Base-by-base conservation (phyloP, 108 stramenopile genomes). In the Parmales sp. region DNA sequence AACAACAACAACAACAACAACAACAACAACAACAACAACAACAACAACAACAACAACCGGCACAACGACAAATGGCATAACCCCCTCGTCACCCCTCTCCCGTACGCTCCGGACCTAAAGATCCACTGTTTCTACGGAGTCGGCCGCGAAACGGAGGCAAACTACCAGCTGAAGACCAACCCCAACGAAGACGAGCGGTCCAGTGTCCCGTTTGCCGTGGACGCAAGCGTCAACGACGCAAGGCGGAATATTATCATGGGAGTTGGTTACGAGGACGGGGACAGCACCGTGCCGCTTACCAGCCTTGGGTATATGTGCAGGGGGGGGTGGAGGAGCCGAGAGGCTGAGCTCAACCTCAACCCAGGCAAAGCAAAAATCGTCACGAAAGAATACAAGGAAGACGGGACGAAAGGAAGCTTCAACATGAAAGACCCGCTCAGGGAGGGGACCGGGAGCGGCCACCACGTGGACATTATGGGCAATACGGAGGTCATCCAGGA, bases 391-490 rank as follows among this genome's bases (percentile, higher is more conserved):
- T 83, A 89, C 65, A 82, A 89, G 68, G 41, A 43, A 23, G 71
- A 76, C 20, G 64, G 72, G 13, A 13, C n/a, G 3, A 11, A 34
- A 13, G 54, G 54, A 3, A 85, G 81, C 22, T 73, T 78, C 8
- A 36, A 46, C 37, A 70, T 87, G 0, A 75, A 85, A 7, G 88
- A 89, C 69, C 89, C 89, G 0, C 78, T 86, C 71, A 69, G 92
- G 22, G 83, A 80, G 9, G 93, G 90, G 0, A 87, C 90, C 19
- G 41, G 70, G 39, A 82, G 79, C 31, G 79, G 80, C 7, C 88
- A 90, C 18, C 93, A 94, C 74, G 90, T 94, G 0, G 93, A 94
- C 66, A 86, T 94, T 67, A 68, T 94, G 50, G 93, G 93, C 0
- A 90, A 94, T 69, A 45, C 79, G 1, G 83, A 85, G 19, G 82